Conservation (phyloP, 805 yeast species). For the Candida insectalens region DNA sequence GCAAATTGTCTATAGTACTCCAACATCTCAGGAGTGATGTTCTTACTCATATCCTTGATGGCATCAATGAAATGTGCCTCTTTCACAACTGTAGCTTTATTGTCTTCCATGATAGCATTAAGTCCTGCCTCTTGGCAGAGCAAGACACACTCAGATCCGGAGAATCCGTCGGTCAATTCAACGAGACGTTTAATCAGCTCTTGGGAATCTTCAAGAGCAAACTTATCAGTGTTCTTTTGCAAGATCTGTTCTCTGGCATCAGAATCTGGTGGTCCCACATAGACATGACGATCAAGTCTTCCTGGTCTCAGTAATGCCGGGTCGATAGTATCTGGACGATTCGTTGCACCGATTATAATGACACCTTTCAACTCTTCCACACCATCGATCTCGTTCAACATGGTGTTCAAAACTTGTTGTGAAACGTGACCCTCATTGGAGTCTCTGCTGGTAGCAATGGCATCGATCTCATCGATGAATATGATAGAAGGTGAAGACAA, state of each 20-base stretch:
- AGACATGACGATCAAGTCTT: slow-evolving; percentile 84
- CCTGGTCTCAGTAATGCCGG: slow-evolving; percentile 94
- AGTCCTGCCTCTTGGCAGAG: slow-evolving; percentile 94
- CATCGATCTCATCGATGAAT: slow-evolving; percentile 96
- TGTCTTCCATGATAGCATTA: slow-evolving; percentile 80
- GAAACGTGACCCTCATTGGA: slow-evolving; percentile 53
- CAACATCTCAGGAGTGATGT: slow-evolving; percentile 81
- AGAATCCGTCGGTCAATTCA: slow-evolving; percentile 71
- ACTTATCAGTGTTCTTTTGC: slow-evolving; percentile 55
- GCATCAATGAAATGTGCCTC: slow-evolving; percentile 58
- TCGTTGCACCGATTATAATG: slow-evolving; percentile 91
- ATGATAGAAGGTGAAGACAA: slow-evolving; percentile 91
- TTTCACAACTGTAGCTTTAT: slow-evolving; percentile 42
- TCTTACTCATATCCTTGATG: slow-evolving; percentile 54
- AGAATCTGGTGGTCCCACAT: slow-evolving; percentile 84
- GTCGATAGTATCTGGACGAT: slow-evolving; percentile 88
- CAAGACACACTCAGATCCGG: slow-evolving; percentile 93
- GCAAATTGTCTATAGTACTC: slow-evolving; percentile 58
- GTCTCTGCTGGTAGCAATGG: slow-evolving; percentile 72
- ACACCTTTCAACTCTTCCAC: slow-evolving; percentile 93
- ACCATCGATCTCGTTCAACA: slow-evolving; percentile 94
- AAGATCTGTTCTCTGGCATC: slow-evolving; percentile 76
- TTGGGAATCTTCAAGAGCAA: slow-evolving; percentile 42
- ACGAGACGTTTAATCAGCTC: slow-evolving; percentile 41
- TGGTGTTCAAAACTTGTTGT: slow-evolving; percentile 79